A percentile compares a stretch with the other conserved stretches of the same genome.
phyloP scores from a whole-genome alignment of 2,329 filamentous ascomycete genomes.

The Sporothrix globosa region DNA sequence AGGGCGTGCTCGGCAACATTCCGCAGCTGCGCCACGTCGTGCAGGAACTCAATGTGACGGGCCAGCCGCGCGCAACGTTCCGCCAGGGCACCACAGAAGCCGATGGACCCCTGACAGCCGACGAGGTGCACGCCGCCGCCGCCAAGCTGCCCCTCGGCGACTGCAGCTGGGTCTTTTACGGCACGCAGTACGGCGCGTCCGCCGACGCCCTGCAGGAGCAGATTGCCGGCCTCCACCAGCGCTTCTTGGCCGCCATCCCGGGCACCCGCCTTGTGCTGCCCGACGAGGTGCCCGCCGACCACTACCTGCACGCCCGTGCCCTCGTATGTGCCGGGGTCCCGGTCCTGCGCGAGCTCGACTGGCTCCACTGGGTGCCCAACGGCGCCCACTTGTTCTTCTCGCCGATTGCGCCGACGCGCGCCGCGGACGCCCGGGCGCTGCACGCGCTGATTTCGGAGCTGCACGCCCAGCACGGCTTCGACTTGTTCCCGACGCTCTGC shows the following conservation, averaged over 20 bases:
- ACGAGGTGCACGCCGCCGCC: slow-evolving; percentile 42
- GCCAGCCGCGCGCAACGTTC: slow-evolving; percentile 44
- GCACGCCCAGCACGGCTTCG: slow-evolving; percentile 51
- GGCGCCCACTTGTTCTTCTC: slow-evolving; percentile 54
- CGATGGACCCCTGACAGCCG: slow-evolving; percentile 40
- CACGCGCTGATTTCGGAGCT: slow-evolving; percentile 47
- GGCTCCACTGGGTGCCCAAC: slow-evolving; percentile 57
- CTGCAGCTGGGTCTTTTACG: slow-evolving; percentile 56
- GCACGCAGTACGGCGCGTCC: slow-evolving; percentile 47
- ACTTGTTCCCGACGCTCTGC: slow-evolving; percentile 56
- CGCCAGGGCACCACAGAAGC: neutral
- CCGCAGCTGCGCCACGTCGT: slow-evolving; percentile 51
- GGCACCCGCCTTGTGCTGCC: slow-evolving; percentile 51
- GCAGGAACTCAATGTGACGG: slow-evolving; percentile 45
- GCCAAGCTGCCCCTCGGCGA: slow-evolving; percentile 48
- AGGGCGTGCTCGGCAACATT: slow-evolving; percentile 50
- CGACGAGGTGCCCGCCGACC: slow-evolving; percentile 46
- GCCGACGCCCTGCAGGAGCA: slow-evolving; percentile 41
- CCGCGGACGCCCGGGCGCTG: slow-evolving; percentile 51
- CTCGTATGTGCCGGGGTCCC: slow-evolving; percentile 45
- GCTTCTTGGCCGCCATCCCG: slow-evolving; percentile 47
- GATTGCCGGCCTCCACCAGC: slow-evolving; percentile 48
- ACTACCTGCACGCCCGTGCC: slow-evolving; percentile 46
- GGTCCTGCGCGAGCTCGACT: slow-evolving; percentile 46
- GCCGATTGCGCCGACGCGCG: slow-evolving; percentile 55